Conservation (phyloP, 257 asterid species). For the Ehretia macrophylla region DNA sequence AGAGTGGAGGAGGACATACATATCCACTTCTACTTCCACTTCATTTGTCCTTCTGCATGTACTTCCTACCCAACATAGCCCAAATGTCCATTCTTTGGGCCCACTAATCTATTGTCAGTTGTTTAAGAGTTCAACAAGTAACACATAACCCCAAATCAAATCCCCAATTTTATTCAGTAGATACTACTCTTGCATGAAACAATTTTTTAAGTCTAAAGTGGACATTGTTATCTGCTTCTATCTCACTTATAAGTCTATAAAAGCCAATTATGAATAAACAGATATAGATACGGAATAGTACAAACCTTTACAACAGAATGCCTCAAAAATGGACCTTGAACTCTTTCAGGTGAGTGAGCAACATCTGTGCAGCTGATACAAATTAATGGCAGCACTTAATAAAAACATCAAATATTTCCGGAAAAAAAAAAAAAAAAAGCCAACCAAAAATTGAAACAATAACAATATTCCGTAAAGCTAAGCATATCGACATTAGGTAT, state of each 20-base stretch:
- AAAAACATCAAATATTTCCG: neutral
- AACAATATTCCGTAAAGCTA: neutral
- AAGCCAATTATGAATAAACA: slow-evolving; percentile 1
- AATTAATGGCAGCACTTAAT: slow-evolving; percentile 15
- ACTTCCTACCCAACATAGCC: too few relatives aligned
- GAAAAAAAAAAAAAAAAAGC: neutral
- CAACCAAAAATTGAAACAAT: slow-evolving; percentile 14
- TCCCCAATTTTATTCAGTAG: too few relatives aligned
- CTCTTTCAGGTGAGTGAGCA: slow-evolving; percentile 78
- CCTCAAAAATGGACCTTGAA: slow-evolving; percentile 66
- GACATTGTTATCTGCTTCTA: too few relatives aligned
- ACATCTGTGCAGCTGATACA: slow-evolving; percentile 60
- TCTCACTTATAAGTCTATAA: too few relatives aligned
- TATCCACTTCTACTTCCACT: too few relatives aligned
- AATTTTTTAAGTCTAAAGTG: neutral
- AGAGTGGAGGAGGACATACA: too few relatives aligned
- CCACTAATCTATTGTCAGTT: neutral
- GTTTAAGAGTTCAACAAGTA: too few relatives aligned
- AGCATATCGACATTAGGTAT: slow-evolving; percentile 1
- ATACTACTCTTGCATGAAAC: neutral
- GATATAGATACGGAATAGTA: slow-evolving; percentile 3
- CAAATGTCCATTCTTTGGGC: too few relatives aligned
- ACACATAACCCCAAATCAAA: too few relatives aligned
- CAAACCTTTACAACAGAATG: slow-evolving; percentile 73
- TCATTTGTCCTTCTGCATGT: neutral